Evolutionary conservation across 768 basidiomycete genomes (phyloP).

Genomic region (Plicaturopsis crispa): DNA sequence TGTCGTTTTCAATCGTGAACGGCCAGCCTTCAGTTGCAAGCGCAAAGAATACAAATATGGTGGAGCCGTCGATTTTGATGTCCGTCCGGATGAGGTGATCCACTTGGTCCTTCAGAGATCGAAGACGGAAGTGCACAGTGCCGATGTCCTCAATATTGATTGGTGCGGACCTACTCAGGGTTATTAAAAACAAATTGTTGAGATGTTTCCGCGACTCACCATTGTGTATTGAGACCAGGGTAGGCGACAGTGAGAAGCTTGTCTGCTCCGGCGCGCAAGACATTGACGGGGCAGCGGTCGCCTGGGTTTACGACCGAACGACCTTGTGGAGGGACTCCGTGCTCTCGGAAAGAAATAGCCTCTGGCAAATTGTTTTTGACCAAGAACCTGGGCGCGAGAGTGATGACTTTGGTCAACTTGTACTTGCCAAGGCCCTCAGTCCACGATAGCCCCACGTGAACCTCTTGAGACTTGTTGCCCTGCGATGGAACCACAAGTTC

Average conservation of each 20-base stretch:
- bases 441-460: slow-evolving; percentile 87
- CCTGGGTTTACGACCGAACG: slow-evolving; percentile 57
- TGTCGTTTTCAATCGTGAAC: slow-evolving; percentile 85
- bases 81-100: slow-evolving; percentile 66
- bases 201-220: slow-evolving; percentile 37
- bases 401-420: slow-evolving; percentile 91
- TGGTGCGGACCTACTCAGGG: slow-evolving; percentile 70
- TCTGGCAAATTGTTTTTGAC: slow-evolving; percentile 73
- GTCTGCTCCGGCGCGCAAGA: slow-evolving; percentile 57
- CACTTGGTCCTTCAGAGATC: slow-evolving; percentile 26
- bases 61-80: slow-evolving; percentile 76
- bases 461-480: slow-evolving; percentile 54
- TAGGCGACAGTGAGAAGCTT: slow-evolving; percentile 80
- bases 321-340: slow-evolving; percentile 62
- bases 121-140: slow-evolving; percentile 64
- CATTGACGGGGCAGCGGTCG: slow-evolving; percentile 60
- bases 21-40: slow-evolving; percentile 75
- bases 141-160: slow-evolving; percentile 93
- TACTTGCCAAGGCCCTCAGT: slow-evolving; percentile 95
- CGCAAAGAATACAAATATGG: slow-evolving; percentile 78
- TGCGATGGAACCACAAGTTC: slow-evolving; percentile 66
- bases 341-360: slow-evolving; percentile 76
- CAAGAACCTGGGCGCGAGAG: slow-evolving; percentile 84
- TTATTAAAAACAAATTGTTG: slow-evolving; percentile 1
- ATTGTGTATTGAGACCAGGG: slow-evolving; percentile 77